These are phyloP conservation scores for Gracilariopsis chorda DNA, from an alignment of 23 red algal genomes.

Conservation along the genomic window DNA sequence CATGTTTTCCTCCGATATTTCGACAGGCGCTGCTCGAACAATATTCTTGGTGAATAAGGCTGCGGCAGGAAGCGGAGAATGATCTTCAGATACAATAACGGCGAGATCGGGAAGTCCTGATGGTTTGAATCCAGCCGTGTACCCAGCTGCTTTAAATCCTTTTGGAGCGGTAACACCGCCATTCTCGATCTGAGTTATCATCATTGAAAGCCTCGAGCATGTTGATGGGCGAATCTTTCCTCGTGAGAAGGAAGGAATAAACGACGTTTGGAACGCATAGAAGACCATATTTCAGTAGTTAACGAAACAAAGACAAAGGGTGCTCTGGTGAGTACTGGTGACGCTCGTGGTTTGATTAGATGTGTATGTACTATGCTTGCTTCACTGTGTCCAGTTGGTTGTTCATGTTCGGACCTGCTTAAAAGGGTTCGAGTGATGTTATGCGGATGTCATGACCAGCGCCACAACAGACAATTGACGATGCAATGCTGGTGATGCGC, in stretches of 20 bases:
- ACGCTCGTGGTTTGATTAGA: too few relatives aligned
- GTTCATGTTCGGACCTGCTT: too few relatives aligned
- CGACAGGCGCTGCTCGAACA: conserved; percentile 90
- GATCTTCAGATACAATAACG: conserved; percentile 39
- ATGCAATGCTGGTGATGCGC: too few relatives aligned
- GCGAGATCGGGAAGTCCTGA: conserved; percentile 89
- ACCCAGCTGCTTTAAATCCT: conserved; percentile 83
- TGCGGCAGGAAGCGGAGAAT: conserved; percentile 58
- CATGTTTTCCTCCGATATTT: conserved; percentile 66
- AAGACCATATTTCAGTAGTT: too few relatives aligned
- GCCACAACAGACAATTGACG: too few relatives aligned
- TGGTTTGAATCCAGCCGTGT: conserved; percentile 91
- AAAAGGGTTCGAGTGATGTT: too few relatives aligned
- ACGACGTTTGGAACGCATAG: not conserved
- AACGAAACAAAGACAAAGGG: too few relatives aligned
- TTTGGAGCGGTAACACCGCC: conserved; percentile 82
- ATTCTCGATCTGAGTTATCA: conserved; percentile 31
- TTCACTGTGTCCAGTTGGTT: too few relatives aligned
- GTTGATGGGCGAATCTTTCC: not conserved
- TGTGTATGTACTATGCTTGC: too few relatives aligned
- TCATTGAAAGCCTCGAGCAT: not conserved
- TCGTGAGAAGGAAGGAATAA: not conserved
- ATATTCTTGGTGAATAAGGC: conserved; percentile 87
- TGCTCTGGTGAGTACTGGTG: too few relatives aligned
- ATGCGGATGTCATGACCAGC: too few relatives aligned